These are phyloP conservation scores for Phytophthora kernoviae DNA, from an alignment of 352 stramenopile genomes.

Conservation along the genomic window DNA sequence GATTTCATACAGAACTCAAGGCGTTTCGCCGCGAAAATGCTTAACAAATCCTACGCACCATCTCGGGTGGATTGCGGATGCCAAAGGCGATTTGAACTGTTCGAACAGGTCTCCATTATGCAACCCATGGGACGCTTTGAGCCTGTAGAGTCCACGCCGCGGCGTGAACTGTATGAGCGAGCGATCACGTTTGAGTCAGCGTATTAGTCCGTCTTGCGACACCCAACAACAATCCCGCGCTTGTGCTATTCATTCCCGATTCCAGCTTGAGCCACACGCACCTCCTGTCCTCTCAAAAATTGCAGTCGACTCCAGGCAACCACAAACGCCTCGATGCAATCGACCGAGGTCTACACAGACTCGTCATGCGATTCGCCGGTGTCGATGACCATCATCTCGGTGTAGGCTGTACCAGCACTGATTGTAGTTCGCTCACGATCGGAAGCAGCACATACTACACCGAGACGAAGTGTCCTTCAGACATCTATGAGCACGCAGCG, in stretches of 20 bases:
- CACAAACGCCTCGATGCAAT: slow-evolving; percentile 19
- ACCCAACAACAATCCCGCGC: slow-evolving; percentile 7
- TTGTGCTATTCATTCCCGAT: slow-evolving; percentile 22
- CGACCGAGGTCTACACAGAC: slow-evolving; percentile 36
- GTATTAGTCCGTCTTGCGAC: slow-evolving; percentile 1
- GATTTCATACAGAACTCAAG: slow-evolving; percentile 24
- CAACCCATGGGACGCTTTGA: slow-evolving; percentile 35
- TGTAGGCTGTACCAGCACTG: slow-evolving; percentile 8
- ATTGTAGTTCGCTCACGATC: slow-evolving; percentile 18
- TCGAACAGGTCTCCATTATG: slow-evolving; percentile 23
- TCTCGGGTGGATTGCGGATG: slow-evolving; percentile 23
- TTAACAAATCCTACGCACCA: slow-evolving; percentile 18
- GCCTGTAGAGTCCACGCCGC: too few relatives aligned
- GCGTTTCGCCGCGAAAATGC: slow-evolving; percentile 11
- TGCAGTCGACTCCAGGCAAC: neutral
- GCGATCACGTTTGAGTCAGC: slow-evolving; percentile 25
- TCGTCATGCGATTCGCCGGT: slow-evolving; percentile 24
- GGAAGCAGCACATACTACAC: slow-evolving; percentile 29
- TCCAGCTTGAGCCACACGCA: slow-evolving; percentile 13
- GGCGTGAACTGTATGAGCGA: too few relatives aligned
- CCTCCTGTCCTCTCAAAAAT: neutral
- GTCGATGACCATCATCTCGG: slow-evolving; percentile 17
- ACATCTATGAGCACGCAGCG: slow-evolving; percentile 20
- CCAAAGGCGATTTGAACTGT: slow-evolving; percentile 10
- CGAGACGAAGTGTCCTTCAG: slow-evolving; percentile 21